Base-by-base conservation (phyloP, 2,329 filamentous ascomycete genomes). In the Aspergillus quadricinctus region DNA sequence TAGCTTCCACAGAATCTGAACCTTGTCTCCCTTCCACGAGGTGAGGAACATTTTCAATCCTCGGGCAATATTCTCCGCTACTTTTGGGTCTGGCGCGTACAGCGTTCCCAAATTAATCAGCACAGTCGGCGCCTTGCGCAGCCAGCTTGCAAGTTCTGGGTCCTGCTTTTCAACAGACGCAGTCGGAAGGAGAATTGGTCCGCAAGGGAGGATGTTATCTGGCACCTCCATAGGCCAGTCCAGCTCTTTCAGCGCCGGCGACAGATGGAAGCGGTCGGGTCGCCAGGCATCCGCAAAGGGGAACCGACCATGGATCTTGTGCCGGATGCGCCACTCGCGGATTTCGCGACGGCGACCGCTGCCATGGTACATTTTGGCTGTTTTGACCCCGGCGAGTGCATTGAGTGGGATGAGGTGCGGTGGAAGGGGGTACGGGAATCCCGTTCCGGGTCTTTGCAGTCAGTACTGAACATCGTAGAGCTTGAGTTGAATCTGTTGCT, bases 61-160 rank as follows among this genome's bases (percentile, higher is more conserved):
- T 0, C 45, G 49, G 0, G 75, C 74, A 31, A 82, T 71, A 31
- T 78, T 73, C 7, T 66, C 49, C 0, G 75, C 76, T 49, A 76
- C 69, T 0, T 69, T 63, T 3, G 71, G 64, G 0, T 67, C 62
- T 3, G 72, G 63, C 0, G 61, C 62, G 49, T 69, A 65, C 3
- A 75, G 68, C 0, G 78, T 78, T 0, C 81, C 81, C 1, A 82
- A 64, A 57, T 79, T 81, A 35, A 83, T 70, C n/a, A 80, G 72
- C 0, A 83, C 64, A 0, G 78, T 81, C 2, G 77, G 76, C 0
- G 69, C 72, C 2, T 66, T 62, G 0, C 63, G 58, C 3, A 82
- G 67, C 81, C 80, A 83, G 1, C 48, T 46, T 1, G 66, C 63
- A 8, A 83, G 65, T n/a, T 75, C 70, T 0, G 75, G 68, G 31